These are phyloP conservation scores for Boeremia exigua DNA, from an alignment of 2,329 filamentous ascomycete species.

Conservation along the genomic window DNA sequence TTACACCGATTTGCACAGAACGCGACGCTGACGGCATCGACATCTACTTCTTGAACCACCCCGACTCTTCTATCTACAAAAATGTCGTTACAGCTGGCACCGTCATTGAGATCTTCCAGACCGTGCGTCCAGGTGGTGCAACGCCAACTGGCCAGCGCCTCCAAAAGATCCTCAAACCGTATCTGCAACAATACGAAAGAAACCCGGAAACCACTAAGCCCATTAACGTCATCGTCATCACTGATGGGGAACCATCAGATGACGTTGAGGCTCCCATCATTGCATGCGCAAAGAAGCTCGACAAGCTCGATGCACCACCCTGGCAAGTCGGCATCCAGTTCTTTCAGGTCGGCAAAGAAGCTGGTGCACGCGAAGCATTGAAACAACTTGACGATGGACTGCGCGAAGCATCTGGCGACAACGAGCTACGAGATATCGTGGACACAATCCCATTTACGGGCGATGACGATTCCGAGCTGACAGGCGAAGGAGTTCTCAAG, in stretches of 20 bases:
- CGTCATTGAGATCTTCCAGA: slow-evolving; percentile 74
- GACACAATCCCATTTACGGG: slow-evolving; percentile 82
- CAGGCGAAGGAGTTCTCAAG: slow-evolving; percentile 77
- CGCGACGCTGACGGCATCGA: slow-evolving; percentile 88
- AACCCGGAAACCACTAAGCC: slow-evolving; percentile 68
- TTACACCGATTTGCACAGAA: slow-evolving; percentile 80
- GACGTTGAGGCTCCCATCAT: slow-evolving; percentile 74
- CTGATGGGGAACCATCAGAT: slow-evolving; percentile 82
- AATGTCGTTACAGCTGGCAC: slow-evolving; percentile 65
- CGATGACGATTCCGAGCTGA: slow-evolving; percentile 60
- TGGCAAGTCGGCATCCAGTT: slow-evolving; percentile 94
- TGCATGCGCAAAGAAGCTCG: slow-evolving; percentile 71
- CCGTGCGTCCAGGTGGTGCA: slow-evolving; percentile 66
- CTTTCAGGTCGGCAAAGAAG: slow-evolving; percentile 87
- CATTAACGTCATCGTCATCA: slow-evolving; percentile 91
- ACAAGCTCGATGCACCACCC: slow-evolving; percentile 70
- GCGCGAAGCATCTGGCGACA: slow-evolving; percentile 56
- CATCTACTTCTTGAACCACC: slow-evolving; percentile 85
- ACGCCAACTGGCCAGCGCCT: slow-evolving; percentile 80
- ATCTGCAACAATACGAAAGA: slow-evolving; percentile 64
- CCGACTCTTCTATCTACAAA: slow-evolving; percentile 64
- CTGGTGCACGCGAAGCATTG: slow-evolving; percentile 68
- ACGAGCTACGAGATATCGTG: slow-evolving; percentile 80
- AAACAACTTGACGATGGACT: slow-evolving; percentile 78
- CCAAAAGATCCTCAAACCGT: slow-evolving; percentile 73